phyloP scores from a whole-genome alignment of 176 grass and related monocot genomes.

The Triticum urartu region DNA sequence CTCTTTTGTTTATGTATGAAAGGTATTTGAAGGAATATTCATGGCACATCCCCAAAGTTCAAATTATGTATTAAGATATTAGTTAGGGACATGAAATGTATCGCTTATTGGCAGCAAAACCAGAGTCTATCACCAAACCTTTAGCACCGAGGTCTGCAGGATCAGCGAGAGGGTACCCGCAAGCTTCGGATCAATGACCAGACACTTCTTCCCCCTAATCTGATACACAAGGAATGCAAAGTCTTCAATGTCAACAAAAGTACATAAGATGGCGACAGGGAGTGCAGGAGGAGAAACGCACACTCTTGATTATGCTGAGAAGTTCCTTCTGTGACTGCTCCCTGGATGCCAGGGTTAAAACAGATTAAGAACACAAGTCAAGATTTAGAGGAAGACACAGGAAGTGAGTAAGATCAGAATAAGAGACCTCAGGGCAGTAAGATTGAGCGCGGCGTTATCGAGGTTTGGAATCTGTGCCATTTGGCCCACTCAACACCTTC shows the following conservation, averaged over 20 bases:
- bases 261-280: neutral
- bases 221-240: slow-evolving; percentile 25
- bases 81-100: neutral
- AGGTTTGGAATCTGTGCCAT: slow-evolving; percentile 97
- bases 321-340: slow-evolving; percentile 93
- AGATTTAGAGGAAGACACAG: neutral
- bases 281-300: slow-evolving; percentile 30
- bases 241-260: neutral
- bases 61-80: neutral
- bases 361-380: neutral
- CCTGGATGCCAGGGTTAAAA: slow-evolving; percentile 34
- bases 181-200: slow-evolving; percentile 85
- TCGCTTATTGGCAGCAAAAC: neutral
- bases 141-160: slow-evolving; percentile 70
- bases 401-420: neutral
- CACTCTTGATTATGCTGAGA: slow-evolving; percentile 68
- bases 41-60: neutral
- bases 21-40: neutral
- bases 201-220: slow-evolving; percentile 80
- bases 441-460: slow-evolving; percentile 76
- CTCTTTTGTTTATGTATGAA: neutral
- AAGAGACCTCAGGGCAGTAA: slow-evolving; percentile 55
- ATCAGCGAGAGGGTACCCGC: slow-evolving; percentile 68
- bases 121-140: slow-evolving; percentile 22
- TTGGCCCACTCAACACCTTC: neutral